phyloP scores from a whole-genome alignment of 2,329 filamentous ascomycete genomes.

The Phoma sp. region DNA sequence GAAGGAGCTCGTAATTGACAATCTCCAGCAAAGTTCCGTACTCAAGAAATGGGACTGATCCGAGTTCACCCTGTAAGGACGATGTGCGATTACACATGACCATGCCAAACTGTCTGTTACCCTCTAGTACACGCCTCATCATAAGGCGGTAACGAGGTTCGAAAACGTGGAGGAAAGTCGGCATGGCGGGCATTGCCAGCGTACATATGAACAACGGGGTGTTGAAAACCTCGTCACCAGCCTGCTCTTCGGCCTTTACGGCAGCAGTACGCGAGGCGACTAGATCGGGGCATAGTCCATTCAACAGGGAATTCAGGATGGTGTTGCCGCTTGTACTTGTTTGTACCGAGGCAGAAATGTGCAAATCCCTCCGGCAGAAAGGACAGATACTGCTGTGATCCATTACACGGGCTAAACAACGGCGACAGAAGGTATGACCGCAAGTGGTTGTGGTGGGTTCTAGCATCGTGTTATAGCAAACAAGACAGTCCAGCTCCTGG shows the following conservation, averaged over 20 bases:
- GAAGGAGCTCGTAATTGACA: constrained; percentile 72
- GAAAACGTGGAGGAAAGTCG: constrained; percentile 86
- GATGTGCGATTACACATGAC: constrained; percentile 70
- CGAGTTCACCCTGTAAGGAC: constrained; percentile 61
- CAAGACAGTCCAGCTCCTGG: constrained; percentile 82
- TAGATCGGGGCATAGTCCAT: constrained; percentile 70
- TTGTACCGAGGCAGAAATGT: constrained; percentile 57
- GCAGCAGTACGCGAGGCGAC: constrained; percentile 64
- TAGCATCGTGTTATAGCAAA: constrained; percentile 82
- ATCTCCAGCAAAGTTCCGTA: constrained; percentile 82
- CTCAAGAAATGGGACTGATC: constrained; percentile 66
- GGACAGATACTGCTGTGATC: constrained; percentile 82
- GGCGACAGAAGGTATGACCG: constrained; percentile 87
- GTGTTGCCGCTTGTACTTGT: constrained; percentile 64
- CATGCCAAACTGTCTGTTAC: constrained; percentile 83
- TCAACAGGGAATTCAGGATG: constrained; percentile 67
- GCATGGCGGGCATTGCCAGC: constrained; percentile 80
- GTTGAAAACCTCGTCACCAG: constrained; percentile 62
- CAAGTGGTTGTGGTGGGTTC: constrained; percentile 85
- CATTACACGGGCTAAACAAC: constrained; percentile 76
- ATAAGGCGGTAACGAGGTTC: constrained; percentile 92
- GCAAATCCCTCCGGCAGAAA: constrained; percentile 73
- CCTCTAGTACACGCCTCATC: constrained; percentile 78
- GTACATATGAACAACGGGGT: constrained; percentile 80
- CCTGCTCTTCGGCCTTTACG: constrained; percentile 64